Evolutionary conservation across 805 yeast genomes (phyloP), one percentile per base, ranked within the genome.

Genomic region (Candida taoyuanica): DNA sequence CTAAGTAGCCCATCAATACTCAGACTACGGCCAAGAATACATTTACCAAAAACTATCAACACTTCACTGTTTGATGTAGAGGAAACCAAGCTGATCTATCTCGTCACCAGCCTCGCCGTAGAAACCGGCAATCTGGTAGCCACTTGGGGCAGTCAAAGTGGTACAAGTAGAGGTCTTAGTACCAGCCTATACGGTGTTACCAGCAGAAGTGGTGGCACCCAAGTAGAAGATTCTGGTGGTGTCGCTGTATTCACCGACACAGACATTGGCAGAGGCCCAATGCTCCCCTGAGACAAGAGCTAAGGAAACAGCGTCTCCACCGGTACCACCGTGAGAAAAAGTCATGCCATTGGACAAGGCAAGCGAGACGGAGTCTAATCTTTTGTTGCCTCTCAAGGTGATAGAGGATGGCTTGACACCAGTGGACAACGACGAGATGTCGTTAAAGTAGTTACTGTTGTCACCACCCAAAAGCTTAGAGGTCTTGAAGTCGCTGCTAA

Each of bases 251-350:
- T 58, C 64, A 3, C 71, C 73, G 35, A 65, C 67, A 20, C 73
- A 72, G 5, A 68, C 59, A 19, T 67, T 61, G n/a, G 71, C 72
- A n/a, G 70, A 71, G 17, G 72, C 58, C 40, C 40, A 37, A 30
- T 37, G 37, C 32, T 37, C 45, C 19, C 26, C 37, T 21, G 12
- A 16, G 3, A 16, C 34, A 23, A 39, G 15, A 7, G 19, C 9
- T 14, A 35, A 17, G 7, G 27, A 24, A 14, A n/a, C 20, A 3
- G 20, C 36, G 13, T 27, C 17, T 26, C 42, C 45, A 34, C 46
- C 43, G 6, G 27, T 18, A 15, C 43, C 46, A 19, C 46, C 46
- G 24, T 42, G 46, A 5, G 35, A 1, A 21, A 42, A 47, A 17
- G 59, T 60, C 16, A 58, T 53, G 3, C 61, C 57, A 15, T 56